Conservation (phyloP, 108 stramenopile species). For the Mayamaea pseudoterrestris region DNA sequence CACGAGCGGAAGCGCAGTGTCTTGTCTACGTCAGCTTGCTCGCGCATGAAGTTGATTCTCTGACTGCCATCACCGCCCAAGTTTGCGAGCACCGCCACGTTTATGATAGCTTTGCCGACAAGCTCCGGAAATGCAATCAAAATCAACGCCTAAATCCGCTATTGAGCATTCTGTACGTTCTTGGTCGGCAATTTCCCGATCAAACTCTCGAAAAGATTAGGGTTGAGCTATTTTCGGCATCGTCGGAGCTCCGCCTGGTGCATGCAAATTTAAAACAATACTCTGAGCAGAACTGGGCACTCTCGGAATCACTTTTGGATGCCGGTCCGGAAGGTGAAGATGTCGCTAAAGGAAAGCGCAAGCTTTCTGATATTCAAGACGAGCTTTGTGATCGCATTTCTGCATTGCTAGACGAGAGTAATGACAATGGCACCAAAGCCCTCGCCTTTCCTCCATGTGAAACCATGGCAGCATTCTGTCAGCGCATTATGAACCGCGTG, state of each 20-base stretch:
- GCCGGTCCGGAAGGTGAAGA: neutral
- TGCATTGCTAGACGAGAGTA: conserved; percentile 4
- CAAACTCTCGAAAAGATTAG: conserved; percentile 1
- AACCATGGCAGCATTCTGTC: conserved; percentile 2
- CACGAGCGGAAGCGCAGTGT: conserved; percentile 16
- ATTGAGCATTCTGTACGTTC: neutral
- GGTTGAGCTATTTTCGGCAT: neutral
- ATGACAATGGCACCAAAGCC: neutral
- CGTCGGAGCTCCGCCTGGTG: conserved; percentile 6
- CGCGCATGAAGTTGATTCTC: conserved; percentile 23
- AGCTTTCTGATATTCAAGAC: conserved; percentile 21
- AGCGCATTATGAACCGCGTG: neutral
- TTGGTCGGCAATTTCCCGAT: conserved; percentile 1
- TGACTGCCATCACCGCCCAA: conserved; percentile 6
- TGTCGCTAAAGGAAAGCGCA: conserved; percentile 11
- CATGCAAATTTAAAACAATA: conserved; percentile 15
- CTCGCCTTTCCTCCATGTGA: neutral
- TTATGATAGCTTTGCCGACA: neutral
- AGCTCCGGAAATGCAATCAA: neutral
- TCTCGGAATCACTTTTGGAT: neutral
- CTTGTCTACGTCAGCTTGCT: conserved; percentile 13
- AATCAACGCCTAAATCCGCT: neutral
- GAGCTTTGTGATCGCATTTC: conserved; percentile 16
- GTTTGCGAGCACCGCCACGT: conserved; percentile 2
- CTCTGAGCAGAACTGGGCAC: conserved; percentile 4